Conservation (phyloP, 495 filamentous ascomycete species). For the Aspergillus kassunensis region DNA sequence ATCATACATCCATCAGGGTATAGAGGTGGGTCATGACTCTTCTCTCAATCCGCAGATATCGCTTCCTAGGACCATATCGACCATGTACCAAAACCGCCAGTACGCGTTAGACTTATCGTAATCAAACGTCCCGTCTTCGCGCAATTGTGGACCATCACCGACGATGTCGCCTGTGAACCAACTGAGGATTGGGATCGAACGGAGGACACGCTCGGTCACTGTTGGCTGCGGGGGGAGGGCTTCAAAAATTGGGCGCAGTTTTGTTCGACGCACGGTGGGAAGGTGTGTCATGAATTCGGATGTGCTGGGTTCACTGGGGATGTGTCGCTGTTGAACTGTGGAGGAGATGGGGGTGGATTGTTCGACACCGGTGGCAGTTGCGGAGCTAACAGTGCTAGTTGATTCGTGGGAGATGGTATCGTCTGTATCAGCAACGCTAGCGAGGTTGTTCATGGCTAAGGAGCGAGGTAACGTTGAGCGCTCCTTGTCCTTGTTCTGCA, state of each 20-base stretch:
- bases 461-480: constrained; percentile 43
- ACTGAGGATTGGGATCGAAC: constrained; percentile 58
- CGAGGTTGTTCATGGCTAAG: constrained; percentile 41
- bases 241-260: constrained; percentile 47
- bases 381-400: constrained; percentile 53
- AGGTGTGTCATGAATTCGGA: constrained; percentile 51
- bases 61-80: constrained; percentile 43
- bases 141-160: constrained; percentile 69
- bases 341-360: constrained; percentile 29
- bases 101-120: constrained; percentile 69
- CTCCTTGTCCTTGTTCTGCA: constrained; percentile 33
- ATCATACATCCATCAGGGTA: constrained; percentile 13
- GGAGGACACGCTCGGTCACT: constrained; percentile 55
- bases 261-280: constrained; percentile 49
- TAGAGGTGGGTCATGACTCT: constrained; percentile 30
- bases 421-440: constrained; percentile 28
- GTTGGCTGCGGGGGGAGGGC: constrained; percentile 63
- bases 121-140: constrained; percentile 78
- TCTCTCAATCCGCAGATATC: constrained; percentile 52
- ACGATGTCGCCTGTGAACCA: constrained; percentile 79
- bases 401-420: constrained; percentile 32
- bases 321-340: constrained; percentile 24
- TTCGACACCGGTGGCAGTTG: constrained; percentile 56
- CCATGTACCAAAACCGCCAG: constrained; percentile 60
- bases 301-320: constrained; percentile 28